A percentile compares a stretch with the other conserved stretches of the same genome.
These are phyloP conservation scores for Mucor sp. DNA, from an alignment of 371 early-diverging fungal species.

Conservation along the genomic window DNA sequence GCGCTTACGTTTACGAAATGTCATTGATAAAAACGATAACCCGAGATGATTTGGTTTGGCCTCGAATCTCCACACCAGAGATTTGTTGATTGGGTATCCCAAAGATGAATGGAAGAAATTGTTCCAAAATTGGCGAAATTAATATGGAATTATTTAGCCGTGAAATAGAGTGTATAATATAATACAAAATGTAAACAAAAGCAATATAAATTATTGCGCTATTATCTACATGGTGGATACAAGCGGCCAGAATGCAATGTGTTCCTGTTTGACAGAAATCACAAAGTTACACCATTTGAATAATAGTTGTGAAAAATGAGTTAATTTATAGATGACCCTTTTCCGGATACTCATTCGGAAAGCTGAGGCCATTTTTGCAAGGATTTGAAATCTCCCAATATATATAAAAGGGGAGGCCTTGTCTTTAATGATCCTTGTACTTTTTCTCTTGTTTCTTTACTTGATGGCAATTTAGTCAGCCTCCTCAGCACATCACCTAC, in stretches of 20 bases:
- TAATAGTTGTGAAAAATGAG: neutral
- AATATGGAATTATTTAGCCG: neutral
- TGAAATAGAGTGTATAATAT: neutral
- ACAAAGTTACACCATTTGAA: neutral
- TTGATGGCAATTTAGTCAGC: too few species aligned
- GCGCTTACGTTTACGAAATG: too few species aligned
- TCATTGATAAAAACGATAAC: too few species aligned
- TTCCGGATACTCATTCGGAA: neutral
- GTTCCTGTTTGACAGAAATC: conserved; percentile 2
- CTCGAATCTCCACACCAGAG: neutral
- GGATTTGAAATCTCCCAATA: neutral
- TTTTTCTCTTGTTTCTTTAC: neutral
- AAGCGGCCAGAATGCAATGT: neutral
- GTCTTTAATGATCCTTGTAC: neutral
- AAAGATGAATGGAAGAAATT: neutral
- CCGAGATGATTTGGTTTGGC: too few species aligned
- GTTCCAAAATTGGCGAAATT: neutral
- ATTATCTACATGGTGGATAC: neutral
- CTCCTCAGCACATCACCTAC: too few species aligned
- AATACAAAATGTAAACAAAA: too few species aligned
- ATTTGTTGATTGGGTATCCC: neutral
- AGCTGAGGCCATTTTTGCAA: neutral
- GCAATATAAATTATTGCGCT: neutral
- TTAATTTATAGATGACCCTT: neutral
- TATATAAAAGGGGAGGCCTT: neutral